phyloP scores from a whole-genome alignment of 331 rosid genomes.

The Erythrophleum ivorense region DNA sequence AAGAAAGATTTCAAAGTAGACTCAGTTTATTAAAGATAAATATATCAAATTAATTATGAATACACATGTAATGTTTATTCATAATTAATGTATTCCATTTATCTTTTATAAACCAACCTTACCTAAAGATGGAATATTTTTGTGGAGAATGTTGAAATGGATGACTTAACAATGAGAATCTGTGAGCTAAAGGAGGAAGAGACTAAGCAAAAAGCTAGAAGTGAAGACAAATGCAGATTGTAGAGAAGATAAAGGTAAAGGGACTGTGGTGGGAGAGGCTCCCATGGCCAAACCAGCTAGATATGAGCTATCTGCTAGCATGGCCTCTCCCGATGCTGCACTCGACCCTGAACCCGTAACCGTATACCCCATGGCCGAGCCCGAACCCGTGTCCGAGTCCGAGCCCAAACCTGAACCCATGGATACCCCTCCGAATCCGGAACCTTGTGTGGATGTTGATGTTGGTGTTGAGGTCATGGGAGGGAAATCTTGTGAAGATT shows the following conservation, averaged over 20 bases:
- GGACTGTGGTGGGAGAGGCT: constrained; percentile 52
- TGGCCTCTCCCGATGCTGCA: constrained; percentile 65
- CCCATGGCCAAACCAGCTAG: constrained; percentile 98
- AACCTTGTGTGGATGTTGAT: neutral
- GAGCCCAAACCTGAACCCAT: constrained; percentile 37
- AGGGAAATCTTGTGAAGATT: constrained; percentile 69
- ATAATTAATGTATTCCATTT: too few relatives aligned
- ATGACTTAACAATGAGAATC: constrained; percentile 63
- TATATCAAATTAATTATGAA: neutral
- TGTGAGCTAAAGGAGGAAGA: constrained; percentile 52
- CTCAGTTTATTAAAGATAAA: neutral
- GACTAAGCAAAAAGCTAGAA: constrained; percentile 31
- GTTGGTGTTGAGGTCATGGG: constrained; percentile 60
- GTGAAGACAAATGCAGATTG: constrained; percentile 6
- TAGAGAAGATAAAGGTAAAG: constrained; percentile 34
- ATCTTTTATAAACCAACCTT: neutral
- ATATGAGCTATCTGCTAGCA: constrained; percentile 92
- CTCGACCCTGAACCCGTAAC: constrained; percentile 34
- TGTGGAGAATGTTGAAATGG: constrained; percentile 47
- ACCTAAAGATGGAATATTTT: constrained; percentile 34
- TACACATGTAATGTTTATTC: neutral
- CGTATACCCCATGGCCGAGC: neutral
- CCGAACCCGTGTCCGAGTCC: neutral
- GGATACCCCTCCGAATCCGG: constrained; percentile 5
- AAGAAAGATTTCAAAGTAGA: neutral